Conservation (phyloP, 768 basidiomycete genomes). For the Ramaria rubella region DNA sequence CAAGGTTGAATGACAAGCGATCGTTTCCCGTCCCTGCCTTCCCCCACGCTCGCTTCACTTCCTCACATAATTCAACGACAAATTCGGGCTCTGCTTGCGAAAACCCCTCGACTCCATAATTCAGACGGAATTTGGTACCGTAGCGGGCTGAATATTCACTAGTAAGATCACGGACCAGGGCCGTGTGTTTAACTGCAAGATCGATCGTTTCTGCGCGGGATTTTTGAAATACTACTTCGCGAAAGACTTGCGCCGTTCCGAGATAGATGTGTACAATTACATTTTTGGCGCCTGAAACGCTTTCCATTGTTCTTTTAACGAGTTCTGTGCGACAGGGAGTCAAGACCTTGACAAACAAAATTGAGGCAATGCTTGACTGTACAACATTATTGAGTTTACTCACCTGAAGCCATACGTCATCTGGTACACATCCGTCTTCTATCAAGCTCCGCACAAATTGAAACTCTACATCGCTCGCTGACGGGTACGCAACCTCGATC, state of each 20-base stretch:
- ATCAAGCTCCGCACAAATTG: slow-evolving; percentile 35
- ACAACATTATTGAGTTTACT: slow-evolving; percentile 11
- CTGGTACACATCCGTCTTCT: slow-evolving; percentile 30
- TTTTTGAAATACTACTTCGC: slow-evolving; percentile 41
- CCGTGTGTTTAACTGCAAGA: slow-evolving; percentile 35
- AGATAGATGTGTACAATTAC: slow-evolving; percentile 46
- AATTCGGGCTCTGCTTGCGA: slow-evolving; percentile 15
- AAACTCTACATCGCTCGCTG: slow-evolving; percentile 39
- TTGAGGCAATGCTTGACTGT: not conserved
- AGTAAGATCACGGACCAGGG: slow-evolving; percentile 34
- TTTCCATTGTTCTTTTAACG: slow-evolving; percentile 36
- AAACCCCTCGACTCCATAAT: slow-evolving; percentile 12
- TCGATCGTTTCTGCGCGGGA: slow-evolving; percentile 35
- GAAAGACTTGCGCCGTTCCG: slow-evolving; percentile 39
- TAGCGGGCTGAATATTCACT: slow-evolving; percentile 6
- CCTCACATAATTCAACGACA: slow-evolving; percentile 12
- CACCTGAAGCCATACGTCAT: slow-evolving; percentile 40
- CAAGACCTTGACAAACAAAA: slow-evolving; percentile 28
- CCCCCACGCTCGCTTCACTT: slow-evolving; percentile 11
- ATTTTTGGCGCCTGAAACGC: slow-evolving; percentile 36
- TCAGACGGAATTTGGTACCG: slow-evolving; percentile 9
- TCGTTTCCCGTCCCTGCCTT: slow-evolving; percentile 7
- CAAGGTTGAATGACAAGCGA: slow-evolving; percentile 13
- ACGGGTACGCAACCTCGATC: slow-evolving; percentile 42
- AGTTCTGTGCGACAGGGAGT: slow-evolving; percentile 38